phyloP scores from a whole-genome alignment of 2,329 filamentous ascomycete genomes.

The Cryoendolithus antarcticus region DNA sequence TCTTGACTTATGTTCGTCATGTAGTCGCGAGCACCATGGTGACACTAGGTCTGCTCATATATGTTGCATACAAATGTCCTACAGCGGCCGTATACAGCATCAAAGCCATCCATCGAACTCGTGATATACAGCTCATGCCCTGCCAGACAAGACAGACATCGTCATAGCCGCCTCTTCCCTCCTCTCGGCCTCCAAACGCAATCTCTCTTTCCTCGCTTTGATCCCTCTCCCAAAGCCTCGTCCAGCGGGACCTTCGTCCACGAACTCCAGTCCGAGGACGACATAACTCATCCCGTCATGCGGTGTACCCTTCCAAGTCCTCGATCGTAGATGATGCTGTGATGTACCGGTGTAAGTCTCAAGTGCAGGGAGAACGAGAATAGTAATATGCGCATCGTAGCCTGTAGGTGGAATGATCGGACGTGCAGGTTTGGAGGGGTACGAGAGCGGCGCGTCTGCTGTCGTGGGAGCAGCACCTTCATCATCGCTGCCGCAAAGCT shows the following conservation, averaged over 20 bases:
- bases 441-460: conserved; percentile 8
- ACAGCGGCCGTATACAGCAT: too few relatives aligned
- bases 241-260: conserved; percentile 55
- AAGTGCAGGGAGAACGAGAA: conserved; percentile 70
- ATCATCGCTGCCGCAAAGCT: conserved; percentile 24
- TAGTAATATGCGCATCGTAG: conserved; percentile 74
- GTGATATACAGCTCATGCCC: too few relatives aligned
- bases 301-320: conserved; percentile 50
- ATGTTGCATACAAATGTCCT: too few relatives aligned
- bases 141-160: conserved; percentile 4
- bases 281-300: conserved; percentile 88
- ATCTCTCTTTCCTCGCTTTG: conserved; percentile 37
- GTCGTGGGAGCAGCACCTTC: background rate
- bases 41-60: too few relatives aligned
- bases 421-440: conserved; percentile 29
- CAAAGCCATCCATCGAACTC: too few relatives aligned
- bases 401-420: conserved; percentile 53
- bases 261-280: conserved; percentile 71
- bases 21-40: too few relatives aligned
- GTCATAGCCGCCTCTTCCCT: conserved; percentile 21
- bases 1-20: too few relatives aligned
- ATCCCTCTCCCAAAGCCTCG: conserved; percentile 33
- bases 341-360: conserved; percentile 64
- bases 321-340: conserved; percentile 69
- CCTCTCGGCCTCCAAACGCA: conserved; percentile 27